Base-by-base conservation (phyloP, 257 asterid genomes). In the Coffea canephora region DNA sequence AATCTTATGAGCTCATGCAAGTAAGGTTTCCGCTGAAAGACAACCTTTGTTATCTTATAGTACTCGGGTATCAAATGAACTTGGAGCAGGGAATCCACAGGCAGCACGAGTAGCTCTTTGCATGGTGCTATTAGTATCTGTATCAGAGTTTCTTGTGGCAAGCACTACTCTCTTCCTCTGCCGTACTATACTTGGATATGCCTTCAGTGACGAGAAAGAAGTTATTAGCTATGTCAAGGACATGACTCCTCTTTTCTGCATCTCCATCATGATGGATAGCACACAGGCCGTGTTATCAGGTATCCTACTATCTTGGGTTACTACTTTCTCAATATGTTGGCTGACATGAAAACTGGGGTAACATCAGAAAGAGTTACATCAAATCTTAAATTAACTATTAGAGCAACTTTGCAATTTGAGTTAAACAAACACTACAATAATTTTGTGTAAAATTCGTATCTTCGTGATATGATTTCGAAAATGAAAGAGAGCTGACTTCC, bases 51-150 rank as follows among this genome's bases (percentile, higher is more conserved):
- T 39, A 19, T 82, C 74, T 69, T 85, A 67, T 69, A 93, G 97
- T 78, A 91, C 95, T 70, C 85, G 91, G 78, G 87, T 93, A 76
- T 89, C 97, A 8, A 93, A 93, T 52, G 93, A 89, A 81, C 87
- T 93, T 19, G 98, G 98, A 71, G 94, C 97, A 46, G 97, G 96
- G 52, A 90, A 87, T 71, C 89, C 94, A 27, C 85, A 75, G 43
- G 85, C 87, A 25, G 97, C 96, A 36, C 81, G 78, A 84, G 52
- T 84, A 15, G 89, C 92, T 16, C 80, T 92, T 12, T 73, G 31
- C 8, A 82, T 89, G 39, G 93, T 87, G 23, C 61, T 89, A 57
- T 78, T 79, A 79, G 86, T 90, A 34, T 82, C 92, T 12, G 81
- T 84, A 43, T 67, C 86, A 23, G 98, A 93, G 83, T 79, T 80